Conservation (phyloP, 352 stramenopile species). For the Phytopythium vexans region DNA sequence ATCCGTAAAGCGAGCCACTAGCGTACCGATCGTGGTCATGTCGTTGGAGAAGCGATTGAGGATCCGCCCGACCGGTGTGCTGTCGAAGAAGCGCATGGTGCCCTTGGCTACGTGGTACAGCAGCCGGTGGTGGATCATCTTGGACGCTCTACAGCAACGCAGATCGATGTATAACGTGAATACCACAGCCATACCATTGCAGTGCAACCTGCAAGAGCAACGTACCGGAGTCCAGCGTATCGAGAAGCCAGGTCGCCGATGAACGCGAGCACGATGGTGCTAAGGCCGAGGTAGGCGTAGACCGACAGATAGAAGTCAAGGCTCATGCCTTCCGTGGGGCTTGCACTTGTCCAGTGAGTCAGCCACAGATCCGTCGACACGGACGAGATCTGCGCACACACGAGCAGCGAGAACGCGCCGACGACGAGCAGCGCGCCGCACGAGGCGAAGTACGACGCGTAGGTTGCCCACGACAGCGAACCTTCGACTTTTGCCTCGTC, state of each 20-base stretch:
- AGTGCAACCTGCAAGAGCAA: neutral
- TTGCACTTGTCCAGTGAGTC: slow-evolving; percentile 45
- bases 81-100: slow-evolving; percentile 87
- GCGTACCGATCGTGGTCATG: slow-evolving; percentile 57
- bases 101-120: slow-evolving; percentile 61
- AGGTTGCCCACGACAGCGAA: slow-evolving; percentile 33
- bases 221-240: slow-evolving; percentile 52
- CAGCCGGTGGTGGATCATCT: slow-evolving; percentile 56
- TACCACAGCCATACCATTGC: no score
- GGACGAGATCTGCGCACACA: slow-evolving; percentile 41
- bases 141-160: slow-evolving; percentile 39
- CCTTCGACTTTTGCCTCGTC: slow-evolving; percentile 45
- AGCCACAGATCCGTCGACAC: slow-evolving; percentile 71
- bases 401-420: slow-evolving; percentile 29
- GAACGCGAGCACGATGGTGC: slow-evolving; percentile 49
- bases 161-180: neutral
- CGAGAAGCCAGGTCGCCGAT: slow-evolving; percentile 40
- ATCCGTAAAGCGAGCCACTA: neutral
- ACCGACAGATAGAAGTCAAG: slow-evolving; percentile 48
- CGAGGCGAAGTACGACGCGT: slow-evolving; percentile 44
- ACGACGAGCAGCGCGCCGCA: slow-evolving; percentile 35
- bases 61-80: slow-evolving; percentile 72
- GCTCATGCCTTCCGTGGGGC: slow-evolving; percentile 10
- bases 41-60: slow-evolving; percentile 78
- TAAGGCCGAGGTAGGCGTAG: slow-evolving; percentile 55